Evolutionary conservation across 257 asterid genomes (phyloP).

Genomic region (Jaltomata sinuosa): DNA sequence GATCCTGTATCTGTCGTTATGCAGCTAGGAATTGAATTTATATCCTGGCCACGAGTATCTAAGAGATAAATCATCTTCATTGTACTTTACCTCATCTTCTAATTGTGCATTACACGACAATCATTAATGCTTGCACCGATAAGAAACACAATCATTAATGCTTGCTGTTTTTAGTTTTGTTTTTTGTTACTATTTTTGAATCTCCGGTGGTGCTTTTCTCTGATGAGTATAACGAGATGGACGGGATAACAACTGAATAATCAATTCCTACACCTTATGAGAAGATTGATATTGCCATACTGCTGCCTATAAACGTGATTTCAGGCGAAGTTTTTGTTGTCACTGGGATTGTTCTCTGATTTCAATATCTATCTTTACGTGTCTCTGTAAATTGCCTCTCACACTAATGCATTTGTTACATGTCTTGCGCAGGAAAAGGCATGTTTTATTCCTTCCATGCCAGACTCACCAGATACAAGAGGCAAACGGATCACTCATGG

Average conservation of each 20-base stretch:
- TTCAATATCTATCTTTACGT: background rate
- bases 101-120: background rate
- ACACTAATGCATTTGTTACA: background rate
- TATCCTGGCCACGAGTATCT: background rate
- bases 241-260: background rate
- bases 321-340: background rate
- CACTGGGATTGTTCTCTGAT: background rate
- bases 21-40: background rate
- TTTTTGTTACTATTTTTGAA: background rate
- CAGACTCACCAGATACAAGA: conserved; percentile 53
- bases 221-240: background rate
- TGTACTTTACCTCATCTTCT: background rate
- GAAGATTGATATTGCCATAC: background rate
- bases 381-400: background rate
- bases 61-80: background rate
- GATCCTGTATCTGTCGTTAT: background rate
- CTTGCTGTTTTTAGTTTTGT: background rate
- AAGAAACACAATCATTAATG: background rate
- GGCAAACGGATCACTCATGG: conserved; percentile 62
- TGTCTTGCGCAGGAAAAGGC: conserved; percentile 56
- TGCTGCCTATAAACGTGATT: background rate
- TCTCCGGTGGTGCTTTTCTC: background rate
- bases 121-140: background rate
- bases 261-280: background rate
- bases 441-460: conserved; percentile 40